Evolutionary conservation across 768 basidiomycete genomes (phyloP), one percentile per base, ranked within the genome.

Genomic region (Mycena filopes): DNA sequence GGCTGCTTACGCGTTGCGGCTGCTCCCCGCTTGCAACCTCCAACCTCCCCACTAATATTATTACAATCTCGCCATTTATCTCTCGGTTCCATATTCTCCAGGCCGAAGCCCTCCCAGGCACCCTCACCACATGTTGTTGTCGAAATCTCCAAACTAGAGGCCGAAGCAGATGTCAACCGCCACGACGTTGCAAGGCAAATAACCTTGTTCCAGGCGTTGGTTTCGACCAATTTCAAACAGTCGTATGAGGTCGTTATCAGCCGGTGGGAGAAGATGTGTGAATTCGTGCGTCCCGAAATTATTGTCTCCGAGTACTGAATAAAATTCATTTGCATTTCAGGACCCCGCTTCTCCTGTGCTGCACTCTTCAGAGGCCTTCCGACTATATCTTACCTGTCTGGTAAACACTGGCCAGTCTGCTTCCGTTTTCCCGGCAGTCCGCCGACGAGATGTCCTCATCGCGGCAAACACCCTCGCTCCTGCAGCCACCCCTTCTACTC

Each of bases 241-340:
- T 93, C 87, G 0, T 89, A 89, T 74, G 89, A 93, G 63, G 79
- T 91, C 25, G 79, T 94, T 60, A 87, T 93, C 60, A 87, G 81
- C 71, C 86, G 93, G 59, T 95, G 94, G 93, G 93, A 95, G 74
- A 83, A 89, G 69, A 88, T 90, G 84, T 86, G 86, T 71, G 91
- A 94, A 84, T 93, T 90, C 73, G 94, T 94, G 79, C 70, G 92
- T 87, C 31, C 25, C n/a, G n/a, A 12, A 60, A 11, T 40, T 55
- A 40, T 13, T 16, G 13, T 48, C 51, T 54, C 25, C 18, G 40
- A 36, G 31, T 29, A 51, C 21, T 31, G 62, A 53, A 48, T 65
- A 56, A 55, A 74, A 55, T 45, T 57, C 49, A 54, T 43, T 46
- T 28, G 29, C 40, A 63, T 66, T 15, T 1, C 70, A 95, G 93